phyloP scores from a whole-genome alignment of 345 rosid genomes.

The Camelina sativa region DNA sequence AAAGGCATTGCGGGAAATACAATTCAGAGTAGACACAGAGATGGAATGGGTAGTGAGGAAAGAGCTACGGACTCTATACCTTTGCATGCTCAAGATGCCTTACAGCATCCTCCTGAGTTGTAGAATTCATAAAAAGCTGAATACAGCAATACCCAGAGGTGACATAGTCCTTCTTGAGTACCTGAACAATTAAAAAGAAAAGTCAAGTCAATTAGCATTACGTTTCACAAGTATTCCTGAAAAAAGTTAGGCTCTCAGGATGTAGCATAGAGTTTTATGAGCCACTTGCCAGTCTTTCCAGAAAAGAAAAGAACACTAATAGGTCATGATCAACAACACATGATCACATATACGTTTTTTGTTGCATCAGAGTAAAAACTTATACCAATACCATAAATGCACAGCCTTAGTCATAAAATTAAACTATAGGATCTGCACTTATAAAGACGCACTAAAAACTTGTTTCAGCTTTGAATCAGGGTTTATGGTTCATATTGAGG shows the following conservation, averaged over 20 bases:
- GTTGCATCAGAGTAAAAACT: neutral
- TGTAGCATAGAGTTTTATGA: slow-evolving; percentile 24
- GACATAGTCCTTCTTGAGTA: slow-evolving; percentile 89
- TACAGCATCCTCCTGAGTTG: slow-evolving; percentile 88
- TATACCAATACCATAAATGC: neutral
- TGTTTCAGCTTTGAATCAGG: slow-evolving; percentile 24
- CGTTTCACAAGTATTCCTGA: slow-evolving; percentile 18
- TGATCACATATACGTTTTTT: neutral
- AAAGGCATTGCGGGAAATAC: neutral
- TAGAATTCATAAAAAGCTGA: slow-evolving; percentile 90
- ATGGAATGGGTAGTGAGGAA: slow-evolving; percentile 24
- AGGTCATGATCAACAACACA: slow-evolving; percentile 18
- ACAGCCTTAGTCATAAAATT: slow-evolving; percentile 10
- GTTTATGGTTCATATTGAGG: slow-evolving; percentile 22
- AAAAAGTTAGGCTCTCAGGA: neutral
- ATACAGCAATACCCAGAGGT: slow-evolving; percentile 97
- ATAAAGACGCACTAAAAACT: slow-evolving; percentile 18
- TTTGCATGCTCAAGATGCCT: slow-evolving; percentile 88
- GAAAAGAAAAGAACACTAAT: slow-evolving; percentile 23
- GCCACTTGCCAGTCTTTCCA: slow-evolving; percentile 1
- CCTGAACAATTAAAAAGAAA: slow-evolving; percentile 52
- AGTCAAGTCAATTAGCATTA: slow-evolving; percentile 9
- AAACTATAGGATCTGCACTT: slow-evolving; percentile 20
- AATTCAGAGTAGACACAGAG: slow-evolving; percentile 23
- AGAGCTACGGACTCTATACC: slow-evolving; percentile 51